Base-by-base conservation (phyloP, 2,329 filamentous ascomycete species). In the Aulographum hederae region DNA sequence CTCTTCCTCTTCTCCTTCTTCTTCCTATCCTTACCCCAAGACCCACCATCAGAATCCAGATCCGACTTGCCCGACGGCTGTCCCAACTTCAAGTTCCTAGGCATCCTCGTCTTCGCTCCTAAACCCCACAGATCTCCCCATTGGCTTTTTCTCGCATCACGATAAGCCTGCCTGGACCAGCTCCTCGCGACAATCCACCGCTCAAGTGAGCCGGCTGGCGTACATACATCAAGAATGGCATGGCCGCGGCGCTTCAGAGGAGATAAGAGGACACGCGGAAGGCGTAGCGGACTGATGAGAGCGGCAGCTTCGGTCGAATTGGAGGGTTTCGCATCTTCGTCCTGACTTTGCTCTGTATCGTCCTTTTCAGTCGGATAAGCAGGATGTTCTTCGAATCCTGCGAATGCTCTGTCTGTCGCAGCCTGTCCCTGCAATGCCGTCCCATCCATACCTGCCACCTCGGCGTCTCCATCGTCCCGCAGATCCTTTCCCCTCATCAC, bases 101-200 rank as follows among this genome's bases (percentile, higher is more conserved):
- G 47, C 3, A 78, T 67, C 10, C 82, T 66, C 0, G 82, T 91
- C 63, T 95, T 95, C 15, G 85, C 86, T 0, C 89, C 89, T 1
- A 95, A 62, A 1, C 86, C 84, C 89, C 89, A 98, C 6, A 95
- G 61, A 50, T 95, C 89, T 25, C 89, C 89, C 89, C 86, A 95
- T 32, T 59, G 60, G 1, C 77, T 69, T 57, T 98, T 98, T 38
- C 89, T 73, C 21, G 89, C 89, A 48, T 95, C 89, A 43, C 79
- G 81, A 57, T 86, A 95, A 1, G 84, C 84, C 44, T 78, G 72
- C 12, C 27, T 8, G 6, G 27, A n/a, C 10, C 8, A 13, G 42
- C 6, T 8, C 12, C 73, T 73, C 2, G 86, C 80, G 0, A 98
- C 76, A 0, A 78, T 89, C 89, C 89, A 98, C 34, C 89, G 79